A percentile compares a stretch with the other conserved stretches of the same genome.
These are phyloP conservation scores for Ustilago trichophora DNA, from an alignment of 1,284 basidiomycete genomes.

Conservation along the genomic window DNA sequence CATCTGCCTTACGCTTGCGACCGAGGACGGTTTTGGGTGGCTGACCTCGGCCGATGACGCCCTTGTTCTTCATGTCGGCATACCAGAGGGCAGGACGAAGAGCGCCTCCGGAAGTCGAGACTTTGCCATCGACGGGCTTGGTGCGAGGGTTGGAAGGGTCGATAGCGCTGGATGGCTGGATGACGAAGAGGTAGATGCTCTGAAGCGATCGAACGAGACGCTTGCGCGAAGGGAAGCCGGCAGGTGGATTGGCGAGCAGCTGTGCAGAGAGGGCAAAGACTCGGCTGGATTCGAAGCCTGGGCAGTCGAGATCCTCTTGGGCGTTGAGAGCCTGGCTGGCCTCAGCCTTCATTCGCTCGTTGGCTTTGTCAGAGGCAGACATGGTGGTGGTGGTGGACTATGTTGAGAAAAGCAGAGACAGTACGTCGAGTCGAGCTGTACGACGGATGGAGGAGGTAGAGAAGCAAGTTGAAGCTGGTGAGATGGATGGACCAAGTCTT, in stretches of 20 bases:
- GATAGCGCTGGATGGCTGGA: slow-evolving; percentile 54
- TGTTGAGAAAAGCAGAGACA: too few species aligned
- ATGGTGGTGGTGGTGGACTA: slow-evolving; percentile 4
- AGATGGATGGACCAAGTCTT: too few species aligned
- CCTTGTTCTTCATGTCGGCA: slow-evolving; percentile 49
- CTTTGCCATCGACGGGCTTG: slow-evolving; percentile 40
- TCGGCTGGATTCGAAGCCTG: slow-evolving; percentile 58
- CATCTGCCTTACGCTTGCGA: slow-evolving; percentile 56
- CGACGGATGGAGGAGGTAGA: neutral
- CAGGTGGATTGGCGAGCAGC: slow-evolving; percentile 48
- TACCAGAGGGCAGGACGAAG: slow-evolving; percentile 58
- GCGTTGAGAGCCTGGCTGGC: slow-evolving; percentile 46
- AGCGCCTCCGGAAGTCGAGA: slow-evolving; percentile 50
- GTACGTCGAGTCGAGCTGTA: neutral
- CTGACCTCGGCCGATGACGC: slow-evolving; percentile 54
- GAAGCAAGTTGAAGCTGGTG: too few species aligned
- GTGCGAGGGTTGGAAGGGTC: slow-evolving; percentile 57
- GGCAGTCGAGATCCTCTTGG: slow-evolving; percentile 47
- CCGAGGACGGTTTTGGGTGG: slow-evolving; percentile 56
- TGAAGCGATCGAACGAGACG: slow-evolving; percentile 52
- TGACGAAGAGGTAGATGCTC: slow-evolving; percentile 60
- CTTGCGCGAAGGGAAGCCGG: slow-evolving; percentile 49
- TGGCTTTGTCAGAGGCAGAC: slow-evolving; percentile 12
- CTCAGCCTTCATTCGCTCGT: slow-evolving; percentile 42
- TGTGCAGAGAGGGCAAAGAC: slow-evolving; percentile 58